Evolutionary conservation across 2,329 filamentous ascomycete genomes (phyloP).

Genomic region (Verticillium tricorpus): DNA sequence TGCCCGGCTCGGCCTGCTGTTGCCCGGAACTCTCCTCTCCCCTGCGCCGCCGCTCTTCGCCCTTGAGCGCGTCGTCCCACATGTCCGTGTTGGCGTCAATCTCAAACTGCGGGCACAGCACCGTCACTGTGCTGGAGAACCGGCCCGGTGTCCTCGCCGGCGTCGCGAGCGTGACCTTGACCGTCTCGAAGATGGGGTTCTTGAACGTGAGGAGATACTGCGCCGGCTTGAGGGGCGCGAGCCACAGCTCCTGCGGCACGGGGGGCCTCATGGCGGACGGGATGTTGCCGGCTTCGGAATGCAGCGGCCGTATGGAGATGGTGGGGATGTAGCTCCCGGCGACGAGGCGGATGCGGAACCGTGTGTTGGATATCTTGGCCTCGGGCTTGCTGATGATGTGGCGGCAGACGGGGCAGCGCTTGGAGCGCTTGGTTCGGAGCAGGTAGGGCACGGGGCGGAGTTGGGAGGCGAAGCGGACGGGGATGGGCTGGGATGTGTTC

Average conservation of each 20-base stretch:
- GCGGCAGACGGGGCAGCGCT: slow-evolving; percentile 86
- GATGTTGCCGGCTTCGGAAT: slow-evolving; percentile 23
- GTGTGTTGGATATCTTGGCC: slow-evolving; percentile 79
- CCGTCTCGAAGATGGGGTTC: slow-evolving; percentile 89
- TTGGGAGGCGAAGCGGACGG: slow-evolving; percentile 62
- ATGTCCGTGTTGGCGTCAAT: slow-evolving; percentile 86
- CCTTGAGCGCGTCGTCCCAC: slow-evolving; percentile 82
- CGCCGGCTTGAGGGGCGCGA: slow-evolving; percentile 56
- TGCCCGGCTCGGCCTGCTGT: slow-evolving; percentile 76
- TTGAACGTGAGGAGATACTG: slow-evolving; percentile 88
- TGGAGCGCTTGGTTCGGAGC: slow-evolving; percentile 86
- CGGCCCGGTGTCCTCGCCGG: slow-evolving; percentile 73
- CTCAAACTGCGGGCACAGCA: slow-evolving; percentile 91
- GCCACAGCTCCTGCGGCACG: slow-evolving; percentile 31
- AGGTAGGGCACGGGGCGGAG: slow-evolving; percentile 79
- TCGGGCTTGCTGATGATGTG: slow-evolving; percentile 96
- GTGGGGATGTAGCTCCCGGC: slow-evolving; percentile 85
- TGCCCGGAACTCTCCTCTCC: slow-evolving; percentile 33
- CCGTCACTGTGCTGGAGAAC: slow-evolving; percentile 76
- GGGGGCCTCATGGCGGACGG: slow-evolving; percentile 18
- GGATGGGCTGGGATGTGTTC: slow-evolving; percentile 44
- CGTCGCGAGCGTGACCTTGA: slow-evolving; percentile 83
- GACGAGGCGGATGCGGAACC: slow-evolving; percentile 88
- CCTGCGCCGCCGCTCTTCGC: slow-evolving; percentile 33
- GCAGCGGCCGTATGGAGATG: slow-evolving; percentile 66